These are phyloP conservation scores for Metarhizium robertsii DNA, from an alignment of 2,329 filamentous ascomycete genomes.

Conservation along the genomic window DNA sequence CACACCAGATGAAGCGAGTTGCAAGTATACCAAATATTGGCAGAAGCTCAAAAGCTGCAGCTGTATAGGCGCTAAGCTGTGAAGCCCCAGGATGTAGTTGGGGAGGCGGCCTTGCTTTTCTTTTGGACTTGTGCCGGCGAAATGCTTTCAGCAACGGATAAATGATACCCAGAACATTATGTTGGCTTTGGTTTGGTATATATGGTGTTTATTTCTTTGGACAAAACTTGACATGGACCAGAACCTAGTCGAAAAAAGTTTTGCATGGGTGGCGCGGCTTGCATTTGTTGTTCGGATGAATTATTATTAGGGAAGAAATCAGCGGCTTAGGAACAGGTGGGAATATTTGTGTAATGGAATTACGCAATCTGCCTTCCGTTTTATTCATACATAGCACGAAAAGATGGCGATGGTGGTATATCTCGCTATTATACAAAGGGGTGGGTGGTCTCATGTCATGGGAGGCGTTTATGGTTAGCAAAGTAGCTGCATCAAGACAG, in stretches of 20 bases:
- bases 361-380: background rate
- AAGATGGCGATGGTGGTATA: background rate
- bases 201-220: slow-evolving; percentile 2
- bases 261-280: slow-evolving; percentile 4
- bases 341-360: background rate
- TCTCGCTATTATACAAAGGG: background rate
- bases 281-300: background rate
- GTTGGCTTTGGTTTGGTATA: slow-evolving; percentile 11
- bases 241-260: background rate
- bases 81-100: slow-evolving; percentile 9
- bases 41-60: slow-evolving; percentile 25
- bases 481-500: background rate
- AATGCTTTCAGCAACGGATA: slow-evolving; percentile 12
- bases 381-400: slow-evolving; percentile 2
- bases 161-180: slow-evolving; percentile 27
- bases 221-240: background rate
- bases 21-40: slow-evolving; percentile 20
- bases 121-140: background rate
- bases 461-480: background rate
- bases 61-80: slow-evolving; percentile 15
- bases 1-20: slow-evolving; percentile 24
- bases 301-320: background rate
- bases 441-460: background rate
- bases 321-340: background rate
- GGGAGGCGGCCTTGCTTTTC: background rate